Percentiles rank a stretch among this genome's conserved stretches.
Conservation (phyloP, 1,284 basidiomycete species). For the Ustilago vetiveriae region DNA sequence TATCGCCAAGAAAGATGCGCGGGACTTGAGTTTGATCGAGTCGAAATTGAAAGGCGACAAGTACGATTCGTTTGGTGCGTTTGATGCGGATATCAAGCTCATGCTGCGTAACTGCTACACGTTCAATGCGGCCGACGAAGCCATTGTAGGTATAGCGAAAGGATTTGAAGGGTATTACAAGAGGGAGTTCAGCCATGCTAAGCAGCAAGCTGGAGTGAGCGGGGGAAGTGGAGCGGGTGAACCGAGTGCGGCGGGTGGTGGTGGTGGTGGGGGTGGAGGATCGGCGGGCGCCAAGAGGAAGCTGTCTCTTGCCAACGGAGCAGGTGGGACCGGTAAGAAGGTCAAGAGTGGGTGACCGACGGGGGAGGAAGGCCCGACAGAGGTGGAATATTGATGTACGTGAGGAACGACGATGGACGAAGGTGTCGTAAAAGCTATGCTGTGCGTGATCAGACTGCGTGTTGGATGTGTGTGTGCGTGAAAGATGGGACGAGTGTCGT, state of each 20-base stretch:
- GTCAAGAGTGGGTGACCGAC: constrained; percentile 18
- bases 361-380: no score
- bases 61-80: constrained; percentile 79
- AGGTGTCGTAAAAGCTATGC: no score
- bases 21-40: constrained; percentile 85
- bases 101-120: constrained; percentile 85
- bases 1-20: constrained; percentile 82
- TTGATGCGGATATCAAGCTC: constrained; percentile 82
- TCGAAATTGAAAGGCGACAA: constrained; percentile 82
- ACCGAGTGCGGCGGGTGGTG: neutral
- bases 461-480: no score
- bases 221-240: constrained; percentile 4
- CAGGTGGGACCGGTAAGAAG: constrained; percentile 24
- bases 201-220: constrained; percentile 32
- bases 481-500: no score
- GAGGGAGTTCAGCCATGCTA: constrained; percentile 45
- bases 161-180: constrained; percentile 67
- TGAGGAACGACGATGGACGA: no score
- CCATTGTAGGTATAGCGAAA: constrained; percentile 72
- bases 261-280: neutral
- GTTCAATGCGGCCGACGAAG: constrained; percentile 83
- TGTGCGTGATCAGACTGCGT: no score
- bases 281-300: constrained; percentile 28
- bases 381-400: no score
- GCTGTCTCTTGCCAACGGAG: constrained; percentile 2